These are phyloP conservation scores for Fusarium pseudonygamai DNA, from an alignment of 2,329 filamentous ascomycete genomes.

Conservation along the genomic window DNA sequence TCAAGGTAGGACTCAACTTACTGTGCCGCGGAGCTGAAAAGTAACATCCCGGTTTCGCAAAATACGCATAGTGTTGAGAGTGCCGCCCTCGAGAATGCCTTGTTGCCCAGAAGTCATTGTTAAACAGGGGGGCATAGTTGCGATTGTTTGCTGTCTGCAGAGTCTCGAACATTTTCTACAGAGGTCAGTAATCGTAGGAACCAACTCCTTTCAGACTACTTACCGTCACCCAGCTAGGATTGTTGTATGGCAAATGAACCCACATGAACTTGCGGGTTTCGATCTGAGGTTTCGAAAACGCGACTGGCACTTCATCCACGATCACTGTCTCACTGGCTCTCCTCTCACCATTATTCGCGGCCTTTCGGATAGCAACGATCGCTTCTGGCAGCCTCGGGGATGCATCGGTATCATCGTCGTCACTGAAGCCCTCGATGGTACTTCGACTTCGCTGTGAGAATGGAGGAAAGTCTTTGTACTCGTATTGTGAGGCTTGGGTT, in stretches of 20 bases:
- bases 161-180: conserved; percentile 56
- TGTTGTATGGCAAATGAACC: conserved; percentile 67
- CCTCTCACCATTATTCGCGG: conserved; percentile 31
- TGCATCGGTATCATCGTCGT: conserved; percentile 43
- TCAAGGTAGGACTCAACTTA: conserved; percentile 26
- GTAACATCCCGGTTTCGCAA: conserved; percentile 59
- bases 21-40: conserved; percentile 53
- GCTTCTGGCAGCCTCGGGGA: conserved; percentile 49
- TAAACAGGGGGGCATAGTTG: conserved; percentile 53
- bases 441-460: conserved; percentile 50
- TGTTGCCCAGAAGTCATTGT: conserved; percentile 59
- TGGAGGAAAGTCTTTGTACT: conserved; percentile 49
- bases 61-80: conserved; percentile 60
- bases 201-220: neutral
- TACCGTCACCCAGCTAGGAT: conserved; percentile 67
- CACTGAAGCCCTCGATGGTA: conserved; percentile 37
- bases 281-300: conserved; percentile 48
- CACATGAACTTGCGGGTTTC: conserved; percentile 62
- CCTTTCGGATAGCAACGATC: conserved; percentile 45
- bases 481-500: conserved; percentile 44
- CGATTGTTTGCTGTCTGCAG: conserved; percentile 51
- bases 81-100: conserved; percentile 60
- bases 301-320: conserved; percentile 43
- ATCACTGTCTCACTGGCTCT: conserved; percentile 42
- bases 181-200: neutral